A percentile compares a stretch with the other conserved stretches of the same genome.
Evolutionary conservation across 1,284 basidiomycete genomes (phyloP).

Genomic region (Leccinum subatratum): DNA sequence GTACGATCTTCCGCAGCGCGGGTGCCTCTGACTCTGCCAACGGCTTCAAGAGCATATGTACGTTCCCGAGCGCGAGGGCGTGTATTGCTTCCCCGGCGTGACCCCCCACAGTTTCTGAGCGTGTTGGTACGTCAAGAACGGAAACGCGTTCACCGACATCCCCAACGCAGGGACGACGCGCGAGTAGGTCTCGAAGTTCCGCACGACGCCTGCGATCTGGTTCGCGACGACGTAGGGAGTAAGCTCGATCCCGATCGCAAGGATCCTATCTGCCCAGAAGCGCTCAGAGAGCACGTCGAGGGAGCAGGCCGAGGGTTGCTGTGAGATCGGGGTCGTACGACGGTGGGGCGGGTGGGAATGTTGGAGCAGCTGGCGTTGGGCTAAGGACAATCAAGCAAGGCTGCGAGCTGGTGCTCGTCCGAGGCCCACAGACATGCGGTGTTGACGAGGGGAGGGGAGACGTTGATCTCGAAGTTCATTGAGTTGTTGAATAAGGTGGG

Average conservation of each 20-base stretch:
- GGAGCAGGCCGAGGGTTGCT: conserved; percentile 30
- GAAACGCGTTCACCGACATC: conserved; percentile 37
- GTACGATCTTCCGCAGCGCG: too few relatives aligned
- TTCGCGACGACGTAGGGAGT: conserved; percentile 57
- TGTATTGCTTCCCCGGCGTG: conserved; percentile 75
- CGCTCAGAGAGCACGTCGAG: conserved; percentile 50
- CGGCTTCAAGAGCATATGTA: conserved; percentile 53
- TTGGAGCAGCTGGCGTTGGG: conserved; percentile 81
- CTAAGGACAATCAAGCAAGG: conserved; percentile 58
- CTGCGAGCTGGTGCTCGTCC: conserved; percentile 53
- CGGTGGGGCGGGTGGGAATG: conserved; percentile 56
- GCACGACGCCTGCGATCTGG: conserved; percentile 57
- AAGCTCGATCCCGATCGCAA: conserved; percentile 75
- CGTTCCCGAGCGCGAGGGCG: conserved; percentile 69
- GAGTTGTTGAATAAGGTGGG: conserved; percentile 90
- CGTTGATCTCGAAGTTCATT: too few relatives aligned
- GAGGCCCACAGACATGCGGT: conserved; percentile 77
- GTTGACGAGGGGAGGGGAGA: conserved; percentile 65
- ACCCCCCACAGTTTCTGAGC: conserved; percentile 66
- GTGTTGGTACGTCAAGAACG: conserved; percentile 75
- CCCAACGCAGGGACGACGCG: conserved; percentile 19
- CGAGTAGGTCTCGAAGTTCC: conserved; percentile 37
- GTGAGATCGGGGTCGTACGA: conserved; percentile 48
- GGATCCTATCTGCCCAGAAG: conserved; percentile 44
- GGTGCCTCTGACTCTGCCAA: conserved; percentile 41